These are phyloP conservation scores for Micractinium conductrix DNA, from an alignment of 139 green algal species.

Conservation along the genomic window DNA sequence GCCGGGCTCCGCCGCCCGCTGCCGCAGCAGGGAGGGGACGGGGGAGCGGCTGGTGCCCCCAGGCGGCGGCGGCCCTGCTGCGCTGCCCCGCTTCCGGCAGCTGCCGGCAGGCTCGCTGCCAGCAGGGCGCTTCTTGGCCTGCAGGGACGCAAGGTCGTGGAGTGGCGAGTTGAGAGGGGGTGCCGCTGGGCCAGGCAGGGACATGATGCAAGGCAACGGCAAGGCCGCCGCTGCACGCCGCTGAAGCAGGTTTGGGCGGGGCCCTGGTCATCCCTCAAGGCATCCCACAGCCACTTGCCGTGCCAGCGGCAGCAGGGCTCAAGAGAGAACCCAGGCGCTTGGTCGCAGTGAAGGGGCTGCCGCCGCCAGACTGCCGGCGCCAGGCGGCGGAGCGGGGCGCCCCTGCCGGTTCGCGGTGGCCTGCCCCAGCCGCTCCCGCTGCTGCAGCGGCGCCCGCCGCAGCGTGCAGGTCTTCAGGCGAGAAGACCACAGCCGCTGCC, in stretches of 20 bases:
- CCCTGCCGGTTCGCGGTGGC: neutral
- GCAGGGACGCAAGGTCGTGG: neutral
- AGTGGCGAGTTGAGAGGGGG: neutral
- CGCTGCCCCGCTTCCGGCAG: neutral
- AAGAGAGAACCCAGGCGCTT: too few species aligned
- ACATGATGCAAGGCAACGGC: neutral
- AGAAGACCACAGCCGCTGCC: neutral
- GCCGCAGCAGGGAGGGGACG: neutral
- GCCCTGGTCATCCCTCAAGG: too few species aligned
- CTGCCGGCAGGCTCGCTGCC: neutral
- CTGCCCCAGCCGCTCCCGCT: neutral
- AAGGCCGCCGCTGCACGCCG: neutral
- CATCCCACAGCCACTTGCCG: too few species aligned
- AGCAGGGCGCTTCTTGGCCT: constrained; percentile 1
- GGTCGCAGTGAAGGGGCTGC: too few species aligned
- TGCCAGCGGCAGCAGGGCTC: too few species aligned
- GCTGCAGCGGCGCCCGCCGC: neutral
- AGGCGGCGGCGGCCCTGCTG: neutral
- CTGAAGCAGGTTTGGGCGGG: neutral
- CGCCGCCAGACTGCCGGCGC: too few species aligned
- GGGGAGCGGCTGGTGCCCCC: constrained; percentile 4
- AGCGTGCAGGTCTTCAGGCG: neutral
- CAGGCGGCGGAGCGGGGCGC: neutral
- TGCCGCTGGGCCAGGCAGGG: too few species aligned
- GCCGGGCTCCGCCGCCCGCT: neutral